Percentiles rank a stretch among this genome's conserved stretches.
Conservation (phyloP, 163 green algal genomes). For the Trebouxia gelatinosa region DNA sequence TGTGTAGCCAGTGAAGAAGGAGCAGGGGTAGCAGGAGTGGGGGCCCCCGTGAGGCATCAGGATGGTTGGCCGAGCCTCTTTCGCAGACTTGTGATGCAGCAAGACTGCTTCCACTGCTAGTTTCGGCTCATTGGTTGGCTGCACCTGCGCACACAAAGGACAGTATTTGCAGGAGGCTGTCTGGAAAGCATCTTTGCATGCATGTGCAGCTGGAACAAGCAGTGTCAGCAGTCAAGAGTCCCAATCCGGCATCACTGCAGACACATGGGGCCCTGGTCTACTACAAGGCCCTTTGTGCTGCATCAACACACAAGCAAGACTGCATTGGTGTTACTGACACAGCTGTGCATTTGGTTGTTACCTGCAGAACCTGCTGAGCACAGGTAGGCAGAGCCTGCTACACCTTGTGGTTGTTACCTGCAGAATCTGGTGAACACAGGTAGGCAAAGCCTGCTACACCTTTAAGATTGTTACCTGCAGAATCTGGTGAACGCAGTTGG, state of each 20-base stretch:
- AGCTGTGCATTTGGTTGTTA: not conserved
- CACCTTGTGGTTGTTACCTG: not conserved
- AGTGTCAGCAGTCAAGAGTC: not conserved
- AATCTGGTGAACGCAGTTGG: slow-evolving; percentile 30
- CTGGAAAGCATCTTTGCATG: not conserved
- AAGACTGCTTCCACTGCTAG: slow-evolving; percentile 53
- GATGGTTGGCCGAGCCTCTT: slow-evolving; percentile 45
- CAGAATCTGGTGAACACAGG: not conserved
- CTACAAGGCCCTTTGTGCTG: not conserved
- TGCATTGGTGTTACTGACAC: too few relatives aligned
- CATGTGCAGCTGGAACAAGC: not conserved
- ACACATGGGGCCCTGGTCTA: not conserved
- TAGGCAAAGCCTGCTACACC: too few relatives aligned
- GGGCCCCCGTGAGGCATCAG: slow-evolving; percentile 88
- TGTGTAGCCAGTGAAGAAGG: slow-evolving; percentile 67
- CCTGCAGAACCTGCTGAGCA: not conserved
- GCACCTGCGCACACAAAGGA: slow-evolving; percentile 32
- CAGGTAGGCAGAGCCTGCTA: too few relatives aligned
- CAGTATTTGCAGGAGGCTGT: not conserved
- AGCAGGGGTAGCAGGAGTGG: slow-evolving; percentile 69
- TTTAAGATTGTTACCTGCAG: slow-evolving; percentile 52
- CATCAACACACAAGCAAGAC: not conserved
- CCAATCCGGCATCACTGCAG: not conserved
- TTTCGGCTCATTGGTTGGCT: slow-evolving; percentile 30
- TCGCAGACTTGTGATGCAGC: slow-evolving; percentile 30